These are phyloP conservation scores for Oryza glumipatula DNA, from an alignment of 176 grass and related monocot species.

Conservation along the genomic window DNA sequence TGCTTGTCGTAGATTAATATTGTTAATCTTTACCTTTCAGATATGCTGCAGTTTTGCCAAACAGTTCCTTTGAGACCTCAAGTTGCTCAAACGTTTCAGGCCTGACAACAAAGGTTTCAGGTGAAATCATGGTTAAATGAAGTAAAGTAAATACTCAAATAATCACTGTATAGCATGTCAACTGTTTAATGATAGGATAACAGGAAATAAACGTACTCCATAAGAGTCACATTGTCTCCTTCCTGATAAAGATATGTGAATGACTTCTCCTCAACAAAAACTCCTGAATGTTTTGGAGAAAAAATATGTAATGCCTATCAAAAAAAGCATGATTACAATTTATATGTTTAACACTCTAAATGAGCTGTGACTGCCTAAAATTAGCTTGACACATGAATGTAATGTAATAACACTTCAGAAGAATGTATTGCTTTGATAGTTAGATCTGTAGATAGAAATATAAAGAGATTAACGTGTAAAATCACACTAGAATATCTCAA, in stretches of 20 bases:
- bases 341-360: conserved; percentile 14
- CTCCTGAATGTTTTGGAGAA: conserved; percentile 56
- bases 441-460: conserved; percentile 17
- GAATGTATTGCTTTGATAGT: neutral
- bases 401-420: conserved; percentile 18
- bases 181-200: conserved; percentile 30
- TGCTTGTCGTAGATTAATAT: conserved; percentile 26
- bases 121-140: conserved; percentile 19
- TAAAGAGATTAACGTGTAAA: neutral
- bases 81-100: conserved; percentile 93
- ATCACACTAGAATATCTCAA: conserved; percentile 12
- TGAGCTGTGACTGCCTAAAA: conserved; percentile 21
- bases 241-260: conserved; percentile 95
- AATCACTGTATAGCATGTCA: conserved; percentile 8
- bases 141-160: conserved; percentile 8
- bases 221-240: conserved; percentile 72
- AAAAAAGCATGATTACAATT: neutral
- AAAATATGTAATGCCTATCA: conserved; percentile 7
- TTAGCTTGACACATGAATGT: neutral
- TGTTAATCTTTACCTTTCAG: conserved; percentile 57
- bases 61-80: conserved; percentile 88
- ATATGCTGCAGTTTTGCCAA: conserved; percentile 84
- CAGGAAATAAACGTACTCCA: conserved; percentile 81
- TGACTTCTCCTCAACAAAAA: conserved; percentile 95
- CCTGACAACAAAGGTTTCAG: conserved; percentile 52